Percentiles rank a stretch among this genome's conserved stretches.
These are phyloP conservation scores for Cordyceps militaris DNA, from an alignment of 2,329 filamentous ascomycete genomes.

Conservation along the genomic window DNA sequence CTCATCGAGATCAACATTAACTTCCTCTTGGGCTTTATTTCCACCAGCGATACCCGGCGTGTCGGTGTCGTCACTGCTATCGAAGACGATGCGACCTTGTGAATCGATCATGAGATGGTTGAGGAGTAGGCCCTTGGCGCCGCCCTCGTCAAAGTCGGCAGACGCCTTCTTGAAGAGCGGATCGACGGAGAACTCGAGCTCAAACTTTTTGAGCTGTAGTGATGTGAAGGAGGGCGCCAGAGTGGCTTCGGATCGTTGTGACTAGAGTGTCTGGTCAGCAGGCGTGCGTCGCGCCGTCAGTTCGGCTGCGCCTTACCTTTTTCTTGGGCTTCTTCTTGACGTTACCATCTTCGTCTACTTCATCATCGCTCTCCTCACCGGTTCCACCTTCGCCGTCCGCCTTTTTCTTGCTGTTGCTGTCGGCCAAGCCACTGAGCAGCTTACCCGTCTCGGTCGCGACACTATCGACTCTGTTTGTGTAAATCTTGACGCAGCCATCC, in stretches of 20 bases:
- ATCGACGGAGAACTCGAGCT: slow-evolving; percentile 92
- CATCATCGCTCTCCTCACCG: slow-evolving; percentile 60
- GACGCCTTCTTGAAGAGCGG: slow-evolving; percentile 99
- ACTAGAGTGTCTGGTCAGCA: slow-evolving; percentile 27
- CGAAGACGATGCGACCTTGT: slow-evolving; percentile 90
- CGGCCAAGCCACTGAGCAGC: slow-evolving; percentile 84
- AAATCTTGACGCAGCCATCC: slow-evolving; percentile 98
- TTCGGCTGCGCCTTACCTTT: slow-evolving; percentile 49
- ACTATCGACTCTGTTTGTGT: slow-evolving; percentile 95
- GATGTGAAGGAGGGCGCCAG: slow-evolving; percentile 82
- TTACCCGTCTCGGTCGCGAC: slow-evolving; percentile 97
- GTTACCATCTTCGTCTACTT: slow-evolving; percentile 55
- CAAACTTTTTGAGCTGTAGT: slow-evolving; percentile 92
- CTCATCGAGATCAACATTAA: slow-evolving; percentile 33
- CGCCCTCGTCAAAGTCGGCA: slow-evolving; percentile 96
- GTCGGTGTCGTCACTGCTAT: slow-evolving; percentile 92
- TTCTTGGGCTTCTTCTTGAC: slow-evolving; percentile 61
- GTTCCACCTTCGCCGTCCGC: slow-evolving; percentile 58
- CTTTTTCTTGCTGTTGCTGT: slow-evolving; percentile 72
- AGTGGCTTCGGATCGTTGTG: slow-evolving; percentile 81
- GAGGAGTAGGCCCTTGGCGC: slow-evolving; percentile 86
- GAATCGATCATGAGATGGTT: slow-evolving; percentile 96
- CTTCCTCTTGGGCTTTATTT: slow-evolving; percentile 31
- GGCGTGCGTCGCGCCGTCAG: not conserved
- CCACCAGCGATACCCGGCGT: slow-evolving; percentile 79